Evolutionary conservation across 176 grass and related monocot genomes (phyloP).

Genomic region (Aegilops tauschii): DNA sequence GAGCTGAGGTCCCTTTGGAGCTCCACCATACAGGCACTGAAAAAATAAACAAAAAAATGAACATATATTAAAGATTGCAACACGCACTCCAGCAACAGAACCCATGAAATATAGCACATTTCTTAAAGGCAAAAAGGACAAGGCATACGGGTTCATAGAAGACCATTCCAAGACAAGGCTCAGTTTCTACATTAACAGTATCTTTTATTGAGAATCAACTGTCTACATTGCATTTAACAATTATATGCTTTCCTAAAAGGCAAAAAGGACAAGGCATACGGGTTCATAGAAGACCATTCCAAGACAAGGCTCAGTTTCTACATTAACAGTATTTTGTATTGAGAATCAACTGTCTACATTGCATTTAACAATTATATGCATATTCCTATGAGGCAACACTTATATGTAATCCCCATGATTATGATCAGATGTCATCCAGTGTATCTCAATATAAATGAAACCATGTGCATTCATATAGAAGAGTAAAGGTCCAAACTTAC

Average conservation of each 20-base stretch:
- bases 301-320: neutral
- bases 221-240: neutral
- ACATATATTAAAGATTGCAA: neutral
- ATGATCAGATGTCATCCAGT: neutral
- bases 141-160: neutral
- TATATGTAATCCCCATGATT: neutral
- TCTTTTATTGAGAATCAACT: neutral
- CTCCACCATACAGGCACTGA: slow-evolving; percentile 96
- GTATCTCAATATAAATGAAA: neutral
- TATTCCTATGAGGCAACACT: neutral
- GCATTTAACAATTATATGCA: neutral
- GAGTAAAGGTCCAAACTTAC: slow-evolving; percentile 56
- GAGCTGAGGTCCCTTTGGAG: slow-evolving; percentile 87
- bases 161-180: neutral
- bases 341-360: neutral
- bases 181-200: neutral
- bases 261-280: neutral
- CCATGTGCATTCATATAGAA: slow-evolving; percentile 2
- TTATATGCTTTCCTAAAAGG: neutral
- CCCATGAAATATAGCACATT: neutral
- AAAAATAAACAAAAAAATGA: neutral
- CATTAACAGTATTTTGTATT: neutral
- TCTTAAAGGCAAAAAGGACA: slow-evolving; percentile 9
- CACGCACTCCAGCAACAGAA: slow-evolving; percentile 6
- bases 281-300: neutral